A percentile compares a stretch with the other conserved stretches of the same genome.
phyloP scores from a whole-genome alignment of 73 alveolate genomes.

The Paramecium biaurelia region DNA sequence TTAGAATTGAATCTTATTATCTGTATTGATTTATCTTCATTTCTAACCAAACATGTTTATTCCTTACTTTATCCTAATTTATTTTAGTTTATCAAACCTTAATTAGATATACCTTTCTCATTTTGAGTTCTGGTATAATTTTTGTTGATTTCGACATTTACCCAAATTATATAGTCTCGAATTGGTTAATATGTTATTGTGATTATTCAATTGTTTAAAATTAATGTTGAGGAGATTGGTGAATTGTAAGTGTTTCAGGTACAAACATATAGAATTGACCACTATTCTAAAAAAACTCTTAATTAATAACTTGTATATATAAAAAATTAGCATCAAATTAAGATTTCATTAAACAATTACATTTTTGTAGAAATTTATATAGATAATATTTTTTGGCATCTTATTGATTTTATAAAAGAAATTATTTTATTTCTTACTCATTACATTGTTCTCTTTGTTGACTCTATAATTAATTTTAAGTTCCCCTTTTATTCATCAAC shows the following conservation, averaged over 20 bases:
- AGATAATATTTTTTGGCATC: not conserved
- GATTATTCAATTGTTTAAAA: not conserved
- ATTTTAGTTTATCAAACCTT: not conserved
- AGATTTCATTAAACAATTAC: not conserved
- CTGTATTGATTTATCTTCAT: not conserved
- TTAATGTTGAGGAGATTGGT: not conserved
- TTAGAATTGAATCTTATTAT: not conserved
- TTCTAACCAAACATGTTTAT: not conserved
- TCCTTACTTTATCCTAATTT: not conserved
- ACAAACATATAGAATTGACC: not conserved
- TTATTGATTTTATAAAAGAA: not conserved
- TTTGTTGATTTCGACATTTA: not conserved
- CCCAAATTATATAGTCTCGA: not conserved
- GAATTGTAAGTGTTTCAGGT: not conserved
- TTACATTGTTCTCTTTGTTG: not conserved
- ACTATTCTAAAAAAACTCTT: not conserved
- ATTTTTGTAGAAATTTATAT: not conserved
- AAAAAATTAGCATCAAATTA: not conserved
- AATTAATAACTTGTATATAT: not conserved
- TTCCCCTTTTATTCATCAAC: not conserved
- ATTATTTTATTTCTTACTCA: not conserved
- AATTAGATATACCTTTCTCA: not conserved
- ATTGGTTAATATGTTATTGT: not conserved
- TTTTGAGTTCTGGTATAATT: not conserved
- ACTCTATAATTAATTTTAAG: not conserved